Conservation (phyloP, 306 rosid species). For the Albizia julibrissin region DNA sequence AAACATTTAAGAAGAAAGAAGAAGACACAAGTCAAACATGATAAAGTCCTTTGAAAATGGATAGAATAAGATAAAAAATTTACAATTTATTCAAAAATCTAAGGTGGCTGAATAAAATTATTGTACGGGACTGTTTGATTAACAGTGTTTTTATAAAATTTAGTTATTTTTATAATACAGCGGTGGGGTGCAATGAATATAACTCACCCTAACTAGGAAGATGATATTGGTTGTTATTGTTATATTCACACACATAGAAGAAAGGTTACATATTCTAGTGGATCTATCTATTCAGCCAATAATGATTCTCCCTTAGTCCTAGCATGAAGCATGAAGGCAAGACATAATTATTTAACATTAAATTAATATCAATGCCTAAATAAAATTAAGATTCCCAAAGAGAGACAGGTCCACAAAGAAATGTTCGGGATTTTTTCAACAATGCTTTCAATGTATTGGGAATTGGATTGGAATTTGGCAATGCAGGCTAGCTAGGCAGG, state of each 20-base stretch:
- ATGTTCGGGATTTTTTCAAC: conserved; percentile 30
- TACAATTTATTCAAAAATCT: too few species aligned
- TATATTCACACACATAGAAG: not conserved
- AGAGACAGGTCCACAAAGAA: conserved; percentile 22
- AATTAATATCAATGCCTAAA: not conserved
- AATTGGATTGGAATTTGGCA: not conserved
- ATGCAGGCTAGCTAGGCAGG: not conserved
- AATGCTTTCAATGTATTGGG: conserved; percentile 17
- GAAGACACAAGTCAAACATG: too few species aligned
- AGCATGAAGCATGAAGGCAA: not conserved
- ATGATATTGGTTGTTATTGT: too few species aligned
- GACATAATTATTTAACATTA: not conserved
- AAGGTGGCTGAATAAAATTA: too few species aligned
- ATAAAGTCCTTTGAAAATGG: too few species aligned
- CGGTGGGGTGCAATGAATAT: too few species aligned
- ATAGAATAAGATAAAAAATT: too few species aligned
- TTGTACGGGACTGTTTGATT: too few species aligned
- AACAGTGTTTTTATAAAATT: too few species aligned
- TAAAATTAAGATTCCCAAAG: conserved; percentile 26
- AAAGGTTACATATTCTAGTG: not conserved
- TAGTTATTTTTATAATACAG: too few species aligned
- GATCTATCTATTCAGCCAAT: not conserved
- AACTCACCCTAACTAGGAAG: too few species aligned
- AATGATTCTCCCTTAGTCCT: not conserved
- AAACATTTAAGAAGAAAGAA: too few species aligned